Percentiles rank a stretch among this genome's conserved stretches.
Conservation (phyloP, 2,329 filamentous ascomycete species). For the Claviceps sp. region DNA sequence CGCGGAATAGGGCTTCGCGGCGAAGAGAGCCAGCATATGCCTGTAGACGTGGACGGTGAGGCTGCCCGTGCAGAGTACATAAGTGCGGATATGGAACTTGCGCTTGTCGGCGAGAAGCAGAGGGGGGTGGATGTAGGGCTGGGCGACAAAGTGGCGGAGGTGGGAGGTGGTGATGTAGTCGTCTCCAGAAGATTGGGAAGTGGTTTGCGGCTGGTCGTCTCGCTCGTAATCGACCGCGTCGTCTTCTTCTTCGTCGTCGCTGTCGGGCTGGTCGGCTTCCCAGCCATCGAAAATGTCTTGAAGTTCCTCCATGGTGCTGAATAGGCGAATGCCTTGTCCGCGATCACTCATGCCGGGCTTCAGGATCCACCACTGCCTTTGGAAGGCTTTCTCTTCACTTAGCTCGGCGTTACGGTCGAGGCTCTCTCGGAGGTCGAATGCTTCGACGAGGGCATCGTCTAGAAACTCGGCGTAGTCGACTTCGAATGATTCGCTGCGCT, state of each 20-base stretch:
- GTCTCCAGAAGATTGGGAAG: constrained; percentile 14
- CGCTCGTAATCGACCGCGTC: constrained; percentile 13
- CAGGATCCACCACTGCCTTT: constrained; percentile 87
- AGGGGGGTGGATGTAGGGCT: constrained; percentile 86
- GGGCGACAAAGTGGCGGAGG: constrained; percentile 88
- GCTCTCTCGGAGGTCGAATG: constrained; percentile 73
- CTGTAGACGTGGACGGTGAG: constrained; percentile 76
- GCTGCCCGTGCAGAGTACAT: constrained; percentile 69
- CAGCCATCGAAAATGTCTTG: constrained; percentile 81
- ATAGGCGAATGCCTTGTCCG: constrained; percentile 83
- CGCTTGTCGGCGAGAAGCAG: constrained; percentile 54
- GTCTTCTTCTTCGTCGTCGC: constrained; percentile 50
- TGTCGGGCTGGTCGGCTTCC: constrained; percentile 57
- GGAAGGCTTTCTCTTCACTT: constrained; percentile 12
- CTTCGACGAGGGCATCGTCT: constrained; percentile 82
- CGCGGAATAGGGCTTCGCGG: constrained; percentile 55
- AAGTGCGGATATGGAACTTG: constrained; percentile 93
- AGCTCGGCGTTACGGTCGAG: constrained; percentile 48
- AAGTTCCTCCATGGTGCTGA: constrained; percentile 74
- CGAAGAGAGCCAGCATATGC: constrained; percentile 88
- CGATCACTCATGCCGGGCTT: constrained; percentile 97
- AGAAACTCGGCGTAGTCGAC: constrained; percentile 94
- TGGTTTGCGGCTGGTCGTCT: neutral
- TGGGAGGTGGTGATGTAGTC: constrained; percentile 70
- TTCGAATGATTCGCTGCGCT: constrained; percentile 74